Conservation (phyloP, 805 yeast species). For the Cyberlindnera japonica region DNA sequence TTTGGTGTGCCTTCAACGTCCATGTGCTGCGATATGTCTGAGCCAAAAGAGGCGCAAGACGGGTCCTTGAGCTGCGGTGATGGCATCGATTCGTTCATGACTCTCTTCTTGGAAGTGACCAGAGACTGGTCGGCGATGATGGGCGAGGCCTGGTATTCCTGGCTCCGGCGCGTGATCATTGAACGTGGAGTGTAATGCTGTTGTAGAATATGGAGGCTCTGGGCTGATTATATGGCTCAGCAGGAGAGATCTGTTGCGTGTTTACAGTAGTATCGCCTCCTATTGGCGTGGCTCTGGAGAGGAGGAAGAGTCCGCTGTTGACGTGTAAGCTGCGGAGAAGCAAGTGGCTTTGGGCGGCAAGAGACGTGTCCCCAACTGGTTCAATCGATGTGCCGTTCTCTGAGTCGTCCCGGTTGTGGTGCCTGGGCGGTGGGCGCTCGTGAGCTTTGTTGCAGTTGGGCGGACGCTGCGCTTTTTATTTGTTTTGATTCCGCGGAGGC, state of each 20-base stretch:
- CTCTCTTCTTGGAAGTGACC: slow-evolving; percentile 23
- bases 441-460: slow-evolving; percentile 1
- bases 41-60: slow-evolving; percentile 10
- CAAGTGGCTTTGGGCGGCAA: no score
- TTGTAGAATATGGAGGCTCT: neutral
- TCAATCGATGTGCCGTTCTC: neutral
- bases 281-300: no score
- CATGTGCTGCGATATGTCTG: slow-evolving; percentile 5
- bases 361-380: no score
- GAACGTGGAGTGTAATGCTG: neutral
- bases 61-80: slow-evolving; percentile 27
- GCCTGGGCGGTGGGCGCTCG: neutral
- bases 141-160: slow-evolving; percentile 4
- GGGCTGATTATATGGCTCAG: neutral
- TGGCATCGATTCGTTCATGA: slow-evolving; percentile 24
- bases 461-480: slow-evolving; percentile 13
- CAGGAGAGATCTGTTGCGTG: neutral
- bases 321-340: no score
- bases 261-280: no score
- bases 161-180: slow-evolving; percentile 19
- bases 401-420: neutral
- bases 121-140: slow-evolving; percentile 1
- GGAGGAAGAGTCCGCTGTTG: no score
- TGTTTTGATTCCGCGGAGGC: slow-evolving; percentile 15
- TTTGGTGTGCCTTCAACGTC: slow-evolving; percentile 22